Percentiles rank a stretch among this genome's conserved stretches.
Conservation (phyloP, 2,329 filamentous ascomycete species). For the Alternaria triticimaculans region DNA sequence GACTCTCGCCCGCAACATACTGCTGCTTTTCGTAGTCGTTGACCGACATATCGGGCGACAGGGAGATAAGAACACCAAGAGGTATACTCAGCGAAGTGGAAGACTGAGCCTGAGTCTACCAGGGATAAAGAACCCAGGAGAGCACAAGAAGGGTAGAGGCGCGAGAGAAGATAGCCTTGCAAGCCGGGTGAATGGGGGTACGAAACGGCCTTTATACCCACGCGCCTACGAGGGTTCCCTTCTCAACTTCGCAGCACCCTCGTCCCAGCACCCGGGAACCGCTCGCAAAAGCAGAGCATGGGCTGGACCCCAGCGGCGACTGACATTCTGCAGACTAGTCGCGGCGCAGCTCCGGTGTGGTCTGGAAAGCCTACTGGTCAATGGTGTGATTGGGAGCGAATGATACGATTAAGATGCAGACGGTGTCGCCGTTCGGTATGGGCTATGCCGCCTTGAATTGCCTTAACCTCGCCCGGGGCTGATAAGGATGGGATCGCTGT, state of each 20-base stretch:
- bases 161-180: slow-evolving; percentile 23
- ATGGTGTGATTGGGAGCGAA: slow-evolving; percentile 27
- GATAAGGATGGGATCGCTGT: slow-evolving; percentile 32
- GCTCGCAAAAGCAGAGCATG: neutral
- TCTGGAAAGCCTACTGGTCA: slow-evolving; percentile 22
- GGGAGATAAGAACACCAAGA: neutral
- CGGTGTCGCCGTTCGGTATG: slow-evolving; percentile 19
- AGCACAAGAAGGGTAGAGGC: slow-evolving; percentile 21
- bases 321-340: slow-evolving; percentile 18
- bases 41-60: slow-evolving; percentile 24
- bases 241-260: slow-evolving; percentile 16
- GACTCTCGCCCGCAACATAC: slow-evolving; percentile 24
- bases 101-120: slow-evolving; percentile 4
- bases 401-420: slow-evolving; percentile 16
- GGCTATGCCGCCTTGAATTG: slow-evolving; percentile 20
- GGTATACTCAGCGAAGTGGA: neutral
- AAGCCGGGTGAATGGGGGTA: slow-evolving; percentile 20
- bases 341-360: slow-evolving; percentile 17
- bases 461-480: slow-evolving; percentile 23
- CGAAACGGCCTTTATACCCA: slow-evolving; percentile 36
- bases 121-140: slow-evolving; percentile 7
- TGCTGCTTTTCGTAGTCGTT: slow-evolving; percentile 36
- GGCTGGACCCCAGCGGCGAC: slow-evolving; percentile 21
- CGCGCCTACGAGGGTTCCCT: slow-evolving; percentile 17
- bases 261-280: neutral